These are phyloP conservation scores for Cladosporium sp. DNA, from an alignment of 2,329 filamentous ascomycete genomes.

Conservation along the genomic window DNA sequence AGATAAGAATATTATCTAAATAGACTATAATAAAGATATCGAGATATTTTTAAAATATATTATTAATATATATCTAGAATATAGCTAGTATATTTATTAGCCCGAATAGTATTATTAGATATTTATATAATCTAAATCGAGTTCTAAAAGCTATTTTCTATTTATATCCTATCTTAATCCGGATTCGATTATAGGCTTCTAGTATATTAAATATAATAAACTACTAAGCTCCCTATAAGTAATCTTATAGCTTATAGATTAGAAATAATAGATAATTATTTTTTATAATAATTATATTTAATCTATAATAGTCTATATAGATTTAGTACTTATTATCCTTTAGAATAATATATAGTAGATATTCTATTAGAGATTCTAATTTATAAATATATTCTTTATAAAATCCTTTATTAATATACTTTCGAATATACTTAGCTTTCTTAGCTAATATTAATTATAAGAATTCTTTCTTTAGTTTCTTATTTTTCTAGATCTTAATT, in stretches of 20 bases:
- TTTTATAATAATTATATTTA: not conserved
- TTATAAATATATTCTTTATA: not conserved
- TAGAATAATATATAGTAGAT: not conserved
- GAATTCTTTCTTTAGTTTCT: not conserved
- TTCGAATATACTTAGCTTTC: not conserved
- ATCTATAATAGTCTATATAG: not conserved
- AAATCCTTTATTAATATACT: not conserved
- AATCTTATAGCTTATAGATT: not conserved
- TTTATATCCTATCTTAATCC: not conserved
- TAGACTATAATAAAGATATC: constrained; percentile 23
- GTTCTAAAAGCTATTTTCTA: constrained; percentile 27
- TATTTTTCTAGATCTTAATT: not conserved
- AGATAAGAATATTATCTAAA: constrained; percentile 25
- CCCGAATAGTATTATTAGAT: constrained; percentile 30
- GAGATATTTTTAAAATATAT: constrained; percentile 18
- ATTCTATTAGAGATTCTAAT: not conserved
- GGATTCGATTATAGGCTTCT: not conserved
- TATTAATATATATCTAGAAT: constrained; percentile 20
- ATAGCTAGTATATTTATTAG: constrained; percentile 9
- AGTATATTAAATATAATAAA: not conserved
- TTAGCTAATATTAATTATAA: not conserved
- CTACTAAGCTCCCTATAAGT: not conserved
- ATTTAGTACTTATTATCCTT: not conserved
- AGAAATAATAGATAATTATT: constrained; percentile 5
- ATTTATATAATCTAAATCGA: constrained; percentile 33